phyloP scores from a whole-genome alignment of 2,329 filamentous ascomycete genomes.

The Phialemoniopsis sp. region DNA sequence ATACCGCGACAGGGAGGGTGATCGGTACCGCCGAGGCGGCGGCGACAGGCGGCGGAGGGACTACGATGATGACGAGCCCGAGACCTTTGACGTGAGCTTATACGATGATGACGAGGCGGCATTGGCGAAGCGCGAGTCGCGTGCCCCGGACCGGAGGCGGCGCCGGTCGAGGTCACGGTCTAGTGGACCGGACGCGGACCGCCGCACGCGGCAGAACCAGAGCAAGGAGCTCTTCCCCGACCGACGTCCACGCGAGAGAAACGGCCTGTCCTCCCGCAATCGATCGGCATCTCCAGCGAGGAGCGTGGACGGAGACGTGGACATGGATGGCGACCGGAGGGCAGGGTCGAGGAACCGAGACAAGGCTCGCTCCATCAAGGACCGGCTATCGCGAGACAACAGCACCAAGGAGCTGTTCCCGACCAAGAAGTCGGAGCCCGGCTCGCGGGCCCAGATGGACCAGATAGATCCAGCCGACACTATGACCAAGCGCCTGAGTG shows the following conservation, averaged over 20 bases:
- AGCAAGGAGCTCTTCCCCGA: slow-evolving; percentile 62
- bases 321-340: slow-evolving; percentile 20
- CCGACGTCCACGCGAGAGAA: slow-evolving; percentile 17
- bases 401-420: slow-evolving; percentile 56
- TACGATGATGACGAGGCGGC: slow-evolving; percentile 49
- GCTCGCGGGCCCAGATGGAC: slow-evolving; percentile 26
- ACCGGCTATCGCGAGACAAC: slow-evolving; percentile 31
- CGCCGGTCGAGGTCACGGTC: slow-evolving; percentile 22
- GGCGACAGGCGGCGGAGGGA: slow-evolving; percentile 37
- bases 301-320: slow-evolving; percentile 28
- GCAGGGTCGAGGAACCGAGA: slow-evolving; percentile 31
- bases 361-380: slow-evolving; percentile 40
- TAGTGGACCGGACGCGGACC: slow-evolving; percentile 13
- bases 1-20: slow-evolving; percentile 56
- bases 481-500: slow-evolving; percentile 12
- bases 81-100: slow-evolving; percentile 65
- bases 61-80: slow-evolving; percentile 42
- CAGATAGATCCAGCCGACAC: slow-evolving; percentile 19
- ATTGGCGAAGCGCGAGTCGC: slow-evolving; percentile 22
- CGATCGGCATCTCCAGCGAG: slow-evolving; percentile 50
- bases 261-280: slow-evolving; percentile 27
- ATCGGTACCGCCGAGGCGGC: slow-evolving; percentile 23
- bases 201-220: slow-evolving; percentile 32
- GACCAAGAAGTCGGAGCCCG: slow-evolving; percentile 23
- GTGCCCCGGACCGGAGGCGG: slow-evolving; percentile 13